Evolutionary conservation across 1,139 yeast species (phyloP).

Genomic region (Candida freyschussii): DNA sequence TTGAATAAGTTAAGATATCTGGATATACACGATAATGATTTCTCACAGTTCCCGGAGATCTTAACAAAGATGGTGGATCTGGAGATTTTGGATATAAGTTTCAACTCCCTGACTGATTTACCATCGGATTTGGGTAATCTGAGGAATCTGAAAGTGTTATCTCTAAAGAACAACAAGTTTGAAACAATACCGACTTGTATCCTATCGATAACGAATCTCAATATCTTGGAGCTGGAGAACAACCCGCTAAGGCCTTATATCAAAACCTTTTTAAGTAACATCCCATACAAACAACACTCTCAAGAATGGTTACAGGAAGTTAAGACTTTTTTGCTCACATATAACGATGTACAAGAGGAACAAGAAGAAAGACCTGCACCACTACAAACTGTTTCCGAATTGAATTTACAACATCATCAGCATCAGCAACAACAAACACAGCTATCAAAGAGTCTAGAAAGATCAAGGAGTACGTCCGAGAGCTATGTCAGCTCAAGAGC

Average conservation of each 20-base stretch:
- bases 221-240: slow-evolving; percentile 63
- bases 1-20: slow-evolving; percentile 52
- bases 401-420: slow-evolving; percentile 2
- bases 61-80: slow-evolving; percentile 40
- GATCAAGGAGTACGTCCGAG: slow-evolving; percentile 57
- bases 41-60: slow-evolving; percentile 49
- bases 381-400: background rate
- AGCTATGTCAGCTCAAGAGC: slow-evolving; percentile 49
- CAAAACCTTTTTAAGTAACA: slow-evolving; percentile 30
- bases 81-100: slow-evolving; percentile 66
- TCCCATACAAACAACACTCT: slow-evolving; percentile 35
- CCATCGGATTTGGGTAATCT: slow-evolving; percentile 39
- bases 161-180: slow-evolving; percentile 59
- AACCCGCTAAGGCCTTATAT: slow-evolving; percentile 61
- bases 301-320: slow-evolving; percentile 54
- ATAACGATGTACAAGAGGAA: slow-evolving; percentile 1
- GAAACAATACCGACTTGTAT: slow-evolving; percentile 53
- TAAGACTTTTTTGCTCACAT: slow-evolving; percentile 34
- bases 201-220: slow-evolving; percentile 47
- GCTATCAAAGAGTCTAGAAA: slow-evolving; percentile 26
- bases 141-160: slow-evolving; percentile 47
- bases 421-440: slow-evolving; percentile 1
- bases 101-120: slow-evolving; percentile 45
- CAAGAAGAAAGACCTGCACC: slow-evolving; percentile 3
- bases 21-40: slow-evolving; percentile 60